Evolutionary conservation across 108 stramenopile species (phyloP).

Genomic region (Ochromonas danica): DNA sequence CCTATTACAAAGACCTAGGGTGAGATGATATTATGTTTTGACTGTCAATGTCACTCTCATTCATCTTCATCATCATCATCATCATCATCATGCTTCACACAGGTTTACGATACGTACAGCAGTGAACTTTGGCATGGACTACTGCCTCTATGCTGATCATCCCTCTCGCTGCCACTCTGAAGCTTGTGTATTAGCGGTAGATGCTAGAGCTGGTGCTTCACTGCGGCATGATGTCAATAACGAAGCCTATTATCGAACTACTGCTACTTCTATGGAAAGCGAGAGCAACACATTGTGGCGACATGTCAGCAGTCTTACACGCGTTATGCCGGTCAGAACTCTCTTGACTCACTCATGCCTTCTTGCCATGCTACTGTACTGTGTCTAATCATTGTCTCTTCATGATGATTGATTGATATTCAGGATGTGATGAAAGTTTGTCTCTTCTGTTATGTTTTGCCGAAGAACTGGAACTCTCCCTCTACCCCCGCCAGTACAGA

Average conservation of each 20-base stretch:
- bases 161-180: neutral
- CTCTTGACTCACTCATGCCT: too few relatives aligned
- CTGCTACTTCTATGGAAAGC: neutral
- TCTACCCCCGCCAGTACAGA: neutral
- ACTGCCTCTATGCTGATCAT: neutral
- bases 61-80: neutral
- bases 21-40: neutral
- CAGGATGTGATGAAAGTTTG: neutral
- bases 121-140: neutral
- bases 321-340: conserved; percentile 5
- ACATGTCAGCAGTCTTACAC: neutral
- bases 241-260: neutral
- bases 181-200: neutral
- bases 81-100: too few relatives aligned
- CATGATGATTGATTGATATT: neutral
- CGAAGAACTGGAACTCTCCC: neutral
- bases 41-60: neutral
- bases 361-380: too few relatives aligned
- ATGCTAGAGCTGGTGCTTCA: conserved; percentile 3
- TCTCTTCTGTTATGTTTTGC: neutral
- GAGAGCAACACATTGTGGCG: neutral
- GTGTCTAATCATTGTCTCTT: too few relatives aligned
- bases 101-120: too few relatives aligned
- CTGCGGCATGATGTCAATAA: too few relatives aligned
- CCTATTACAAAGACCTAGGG: neutral